These are phyloP conservation scores for Leersia perrieri DNA, from an alignment of 176 grass and related monocot species.

Conservation along the genomic window DNA sequence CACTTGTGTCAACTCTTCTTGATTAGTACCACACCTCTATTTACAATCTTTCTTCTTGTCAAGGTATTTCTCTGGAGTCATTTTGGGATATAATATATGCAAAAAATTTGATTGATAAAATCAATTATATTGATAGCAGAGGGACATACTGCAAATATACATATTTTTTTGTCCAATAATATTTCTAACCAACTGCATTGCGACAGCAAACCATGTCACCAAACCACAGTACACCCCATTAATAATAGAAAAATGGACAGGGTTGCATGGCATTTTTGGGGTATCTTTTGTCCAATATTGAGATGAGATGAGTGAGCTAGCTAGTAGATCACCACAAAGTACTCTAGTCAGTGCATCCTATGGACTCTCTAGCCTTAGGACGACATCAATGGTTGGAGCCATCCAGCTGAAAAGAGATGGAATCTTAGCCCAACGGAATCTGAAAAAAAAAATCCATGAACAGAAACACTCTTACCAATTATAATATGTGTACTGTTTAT, in stretches of 20 bases:
- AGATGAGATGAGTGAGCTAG: background rate
- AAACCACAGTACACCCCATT: background rate
- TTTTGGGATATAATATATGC: background rate
- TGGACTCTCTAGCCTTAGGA: slow-evolving; percentile 4
- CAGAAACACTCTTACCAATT: background rate
- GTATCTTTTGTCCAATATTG: slow-evolving; percentile 29
- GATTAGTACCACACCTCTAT: background rate
- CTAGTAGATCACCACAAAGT: slow-evolving; percentile 8
- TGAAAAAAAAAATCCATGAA: background rate
- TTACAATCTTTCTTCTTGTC: background rate
- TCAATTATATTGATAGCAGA: background rate
- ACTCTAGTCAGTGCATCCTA: slow-evolving; percentile 9
- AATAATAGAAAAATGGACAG: slow-evolving; percentile 41
- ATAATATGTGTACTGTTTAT: slow-evolving; percentile 12
- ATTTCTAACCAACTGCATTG: slow-evolving; percentile 36
- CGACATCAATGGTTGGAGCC: slow-evolving; percentile 29
- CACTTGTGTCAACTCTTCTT: no score
- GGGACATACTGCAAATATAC: background rate
- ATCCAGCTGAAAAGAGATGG: slow-evolving; percentile 38
- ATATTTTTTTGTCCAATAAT: slow-evolving; percentile 9
- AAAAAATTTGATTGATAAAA: background rate
- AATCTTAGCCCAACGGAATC: slow-evolving; percentile 47
- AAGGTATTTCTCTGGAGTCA: background rate
- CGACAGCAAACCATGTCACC: slow-evolving; percentile 31
- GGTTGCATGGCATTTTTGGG: slow-evolving; percentile 40